A percentile compares a stretch with the other conserved stretches of the same genome.
Evolutionary conservation across 306 rosid species (phyloP).

Genomic region (Carpinus viminea): DNA sequence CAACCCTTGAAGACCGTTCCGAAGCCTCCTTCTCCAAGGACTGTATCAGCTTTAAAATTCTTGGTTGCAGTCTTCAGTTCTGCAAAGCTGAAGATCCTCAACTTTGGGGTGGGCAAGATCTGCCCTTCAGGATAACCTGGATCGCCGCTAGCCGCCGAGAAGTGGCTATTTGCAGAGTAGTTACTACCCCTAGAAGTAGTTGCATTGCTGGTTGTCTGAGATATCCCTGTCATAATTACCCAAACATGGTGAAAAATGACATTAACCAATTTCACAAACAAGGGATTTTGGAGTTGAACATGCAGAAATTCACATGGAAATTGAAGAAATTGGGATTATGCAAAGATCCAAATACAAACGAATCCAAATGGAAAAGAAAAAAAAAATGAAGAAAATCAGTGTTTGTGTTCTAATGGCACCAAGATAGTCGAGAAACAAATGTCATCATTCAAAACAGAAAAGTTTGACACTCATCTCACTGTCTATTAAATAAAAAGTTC

Average conservation of each 20-base stretch:
- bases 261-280: not conserved
- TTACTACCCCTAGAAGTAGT: slow-evolving; percentile 51
- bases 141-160: slow-evolving; percentile 57
- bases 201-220: slow-evolving; percentile 51
- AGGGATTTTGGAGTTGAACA: slow-evolving; percentile 6
- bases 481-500: not conserved
- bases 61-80: slow-evolving; percentile 76
- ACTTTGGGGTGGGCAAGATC: slow-evolving; percentile 69
- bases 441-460: not conserved
- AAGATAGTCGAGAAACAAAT: not conserved
- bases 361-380: not conserved
- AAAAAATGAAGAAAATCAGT: not conserved
- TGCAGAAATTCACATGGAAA: not conserved
- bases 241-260: not conserved
- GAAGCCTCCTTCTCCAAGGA: slow-evolving; percentile 96
- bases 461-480: not conserved
- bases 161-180: slow-evolving; percentile 55
- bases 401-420: not conserved
- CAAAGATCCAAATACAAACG: not conserved
- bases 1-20: slow-evolving; percentile 91
- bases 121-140: slow-evolving; percentile 55
- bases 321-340: not conserved
- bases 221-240: slow-evolving; percentile 41
- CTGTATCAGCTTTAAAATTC: slow-evolving; percentile 71
- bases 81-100: slow-evolving; percentile 67